Evolutionary conservation across 345 rosid species (phyloP).

Genomic region (Euphorbia peplus): DNA sequence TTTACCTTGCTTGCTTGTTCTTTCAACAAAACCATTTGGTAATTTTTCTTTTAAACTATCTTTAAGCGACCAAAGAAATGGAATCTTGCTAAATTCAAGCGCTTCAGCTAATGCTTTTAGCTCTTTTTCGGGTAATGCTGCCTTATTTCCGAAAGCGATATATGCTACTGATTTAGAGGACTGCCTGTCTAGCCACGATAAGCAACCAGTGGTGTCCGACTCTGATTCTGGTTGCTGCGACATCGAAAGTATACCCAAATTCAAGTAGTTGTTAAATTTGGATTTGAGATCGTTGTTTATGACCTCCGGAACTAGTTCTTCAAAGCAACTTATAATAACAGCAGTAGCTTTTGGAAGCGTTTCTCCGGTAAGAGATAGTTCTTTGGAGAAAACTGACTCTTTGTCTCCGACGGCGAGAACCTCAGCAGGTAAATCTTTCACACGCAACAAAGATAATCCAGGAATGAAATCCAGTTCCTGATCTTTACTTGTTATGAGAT

Average conservation of each 20-base stretch:
- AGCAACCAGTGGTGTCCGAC: conserved; percentile 41
- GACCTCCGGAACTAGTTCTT: conserved; percentile 14
- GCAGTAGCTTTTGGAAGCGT: too few relatives aligned
- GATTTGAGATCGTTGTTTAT: conserved; percentile 33
- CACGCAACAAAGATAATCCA: too few relatives aligned
- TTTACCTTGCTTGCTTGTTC: conserved; percentile 29
- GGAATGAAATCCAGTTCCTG: too few relatives aligned
- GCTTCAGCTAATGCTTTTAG: conserved; percentile 47
- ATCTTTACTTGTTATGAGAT: too few relatives aligned
- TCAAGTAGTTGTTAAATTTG: conserved; percentile 19
- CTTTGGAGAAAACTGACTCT: too few relatives aligned
- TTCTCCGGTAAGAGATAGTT: too few relatives aligned
- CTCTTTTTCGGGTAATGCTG: conserved; percentile 34
- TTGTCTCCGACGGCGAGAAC: too few relatives aligned
- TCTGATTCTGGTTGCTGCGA: conserved; percentile 16
- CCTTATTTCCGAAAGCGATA: conserved; percentile 60
- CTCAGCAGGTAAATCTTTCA: too few relatives aligned
- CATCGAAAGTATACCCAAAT: conserved; percentile 14
- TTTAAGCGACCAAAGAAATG: conserved; percentile 54
- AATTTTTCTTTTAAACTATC: conserved; percentile 7
- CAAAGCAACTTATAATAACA: too few relatives aligned
- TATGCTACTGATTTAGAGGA: conserved; percentile 41
- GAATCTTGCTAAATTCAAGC: conserved; percentile 38
- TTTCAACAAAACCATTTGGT: conserved; percentile 20
- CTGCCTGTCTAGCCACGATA: conserved; percentile 48